Evolutionary conservation across 257 asterid species (phyloP).

Genomic region (Nyctanthes arbortristis): DNA sequence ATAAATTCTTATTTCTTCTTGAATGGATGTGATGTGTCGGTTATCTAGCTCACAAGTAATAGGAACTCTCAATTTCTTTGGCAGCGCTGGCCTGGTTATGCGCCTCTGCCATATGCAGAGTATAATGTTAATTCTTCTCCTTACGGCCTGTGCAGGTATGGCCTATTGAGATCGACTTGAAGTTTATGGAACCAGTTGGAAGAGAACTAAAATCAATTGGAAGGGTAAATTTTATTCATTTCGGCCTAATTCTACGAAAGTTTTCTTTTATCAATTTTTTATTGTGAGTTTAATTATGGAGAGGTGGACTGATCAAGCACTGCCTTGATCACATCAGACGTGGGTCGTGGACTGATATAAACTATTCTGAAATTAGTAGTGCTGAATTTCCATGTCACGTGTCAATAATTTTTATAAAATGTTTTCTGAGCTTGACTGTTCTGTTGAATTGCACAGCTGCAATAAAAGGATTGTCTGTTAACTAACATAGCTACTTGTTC

Average conservation of each 20-base stretch:
- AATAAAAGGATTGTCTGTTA: not conserved
- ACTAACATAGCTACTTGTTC: constrained; percentile 13
- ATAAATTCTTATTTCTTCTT: too few relatives aligned
- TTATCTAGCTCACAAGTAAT: not conserved
- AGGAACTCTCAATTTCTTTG: not conserved
- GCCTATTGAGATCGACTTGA: constrained; percentile 90
- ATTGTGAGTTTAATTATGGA: not conserved
- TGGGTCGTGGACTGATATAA: too few relatives aligned
- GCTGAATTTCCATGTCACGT: not conserved
- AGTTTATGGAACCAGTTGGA: constrained; percentile 90
- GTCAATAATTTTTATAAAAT: not conserved
- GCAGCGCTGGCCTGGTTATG: not conserved
- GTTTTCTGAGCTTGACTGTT: not conserved
- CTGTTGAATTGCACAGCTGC: not conserved
- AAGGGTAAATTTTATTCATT: constrained; percentile 47
- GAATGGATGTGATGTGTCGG: not conserved
- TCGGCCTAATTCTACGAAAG: not conserved
- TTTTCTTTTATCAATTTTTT: not conserved
- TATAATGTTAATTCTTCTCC: not conserved
- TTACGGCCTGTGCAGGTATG: constrained; percentile 57
- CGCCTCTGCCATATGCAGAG: not conserved
- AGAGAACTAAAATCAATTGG: constrained; percentile 81
- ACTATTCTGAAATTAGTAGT: not conserved
- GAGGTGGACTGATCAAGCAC: not conserved
- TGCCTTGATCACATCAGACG: not conserved